Conservation (phyloP, 2,329 filamentous ascomycete species). For the Raffaelea albimanens region DNA sequence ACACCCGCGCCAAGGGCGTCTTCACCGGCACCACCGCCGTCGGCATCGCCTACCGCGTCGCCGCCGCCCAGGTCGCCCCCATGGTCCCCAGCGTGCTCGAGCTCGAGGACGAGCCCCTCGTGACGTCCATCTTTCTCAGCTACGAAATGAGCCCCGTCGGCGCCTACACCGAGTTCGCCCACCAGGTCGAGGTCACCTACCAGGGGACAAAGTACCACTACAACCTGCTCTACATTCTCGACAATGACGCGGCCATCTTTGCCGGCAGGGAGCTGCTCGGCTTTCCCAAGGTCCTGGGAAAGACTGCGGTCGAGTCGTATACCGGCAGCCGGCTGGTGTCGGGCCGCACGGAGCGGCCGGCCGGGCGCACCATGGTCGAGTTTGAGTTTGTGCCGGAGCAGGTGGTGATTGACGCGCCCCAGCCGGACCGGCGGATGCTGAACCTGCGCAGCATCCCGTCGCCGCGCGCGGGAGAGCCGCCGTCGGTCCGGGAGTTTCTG, state of each 20-base stretch:
- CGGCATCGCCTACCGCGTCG: neutral
- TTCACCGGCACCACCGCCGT: slow-evolving; percentile 1
- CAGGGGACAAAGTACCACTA: neutral
- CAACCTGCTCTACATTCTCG: slow-evolving; percentile 2
- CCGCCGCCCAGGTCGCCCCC: neutral
- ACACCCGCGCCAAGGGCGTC: slow-evolving; percentile 1
- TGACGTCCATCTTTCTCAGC: neutral
- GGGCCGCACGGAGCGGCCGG: neutral
- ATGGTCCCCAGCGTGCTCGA: slow-evolving; percentile 2
- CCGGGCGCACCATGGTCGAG: neutral
- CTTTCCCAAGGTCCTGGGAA: slow-evolving; percentile 2
- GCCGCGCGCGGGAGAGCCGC: neutral
- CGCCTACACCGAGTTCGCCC: slow-evolving; percentile 1
- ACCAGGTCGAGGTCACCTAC: slow-evolving; percentile 1
- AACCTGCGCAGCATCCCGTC: slow-evolving; percentile 3
- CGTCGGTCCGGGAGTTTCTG: slow-evolving; percentile 1
- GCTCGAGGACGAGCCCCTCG: slow-evolving; percentile 3
- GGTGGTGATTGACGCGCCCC: neutral
- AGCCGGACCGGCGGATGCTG: neutral
- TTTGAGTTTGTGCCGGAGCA: slow-evolving; percentile 1
- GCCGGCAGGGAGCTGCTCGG: slow-evolving; percentile 1
- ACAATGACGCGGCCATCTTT: slow-evolving; percentile 2
- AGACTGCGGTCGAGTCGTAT: neutral
- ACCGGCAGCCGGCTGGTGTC: neutral
- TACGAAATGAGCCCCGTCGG: slow-evolving; percentile 2